These are phyloP conservation scores for Mycena vulgaris DNA, from an alignment of 768 basidiomycete species.

Conservation along the genomic window DNA sequence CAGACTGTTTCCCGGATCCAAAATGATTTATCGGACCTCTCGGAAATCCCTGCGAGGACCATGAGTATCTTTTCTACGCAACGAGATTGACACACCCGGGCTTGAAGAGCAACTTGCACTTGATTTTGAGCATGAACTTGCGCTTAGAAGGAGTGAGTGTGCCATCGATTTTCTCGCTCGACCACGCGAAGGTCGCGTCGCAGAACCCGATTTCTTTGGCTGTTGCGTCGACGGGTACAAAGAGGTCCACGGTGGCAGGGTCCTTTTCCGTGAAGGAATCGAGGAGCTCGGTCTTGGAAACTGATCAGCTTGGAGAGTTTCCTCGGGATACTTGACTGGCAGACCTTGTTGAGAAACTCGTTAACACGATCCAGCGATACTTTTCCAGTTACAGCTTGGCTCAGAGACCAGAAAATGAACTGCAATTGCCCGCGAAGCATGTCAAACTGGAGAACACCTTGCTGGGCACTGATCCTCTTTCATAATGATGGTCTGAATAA, in stretches of 20 bases:
- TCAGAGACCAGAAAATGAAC: conserved; percentile 38
- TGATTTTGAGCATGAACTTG: conserved; percentile 65
- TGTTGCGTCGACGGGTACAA: conserved; percentile 25
- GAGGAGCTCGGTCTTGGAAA: conserved; percentile 65
- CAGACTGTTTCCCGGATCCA: too few species aligned
- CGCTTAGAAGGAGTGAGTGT: conserved; percentile 58
- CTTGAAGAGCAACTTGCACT: conserved; percentile 69
- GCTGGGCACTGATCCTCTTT: conserved; percentile 57
- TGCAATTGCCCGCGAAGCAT: conserved; percentile 60
- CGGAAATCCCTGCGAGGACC: too few species aligned
- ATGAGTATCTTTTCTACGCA: too few species aligned
- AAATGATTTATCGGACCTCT: too few species aligned
- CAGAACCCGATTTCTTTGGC: conserved; percentile 63
- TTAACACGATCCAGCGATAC: conserved; percentile 75
- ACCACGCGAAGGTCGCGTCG: conserved; percentile 73
- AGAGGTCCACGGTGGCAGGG: conserved; percentile 37
- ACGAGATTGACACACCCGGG: conserved; percentile 70
- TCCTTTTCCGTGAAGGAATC: conserved; percentile 54
- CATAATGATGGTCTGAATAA: conserved; percentile 56
- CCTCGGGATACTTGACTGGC: background rate
- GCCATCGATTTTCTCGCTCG: conserved; percentile 49
- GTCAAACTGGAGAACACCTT: conserved; percentile 69
- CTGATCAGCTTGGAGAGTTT: conserved; percentile 39
- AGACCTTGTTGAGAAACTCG: conserved; percentile 58
- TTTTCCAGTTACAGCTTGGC: conserved; percentile 58